Evolutionary conservation across 805 yeast species (phyloP).

Genomic region (Yarrowia phangngaensis): DNA sequence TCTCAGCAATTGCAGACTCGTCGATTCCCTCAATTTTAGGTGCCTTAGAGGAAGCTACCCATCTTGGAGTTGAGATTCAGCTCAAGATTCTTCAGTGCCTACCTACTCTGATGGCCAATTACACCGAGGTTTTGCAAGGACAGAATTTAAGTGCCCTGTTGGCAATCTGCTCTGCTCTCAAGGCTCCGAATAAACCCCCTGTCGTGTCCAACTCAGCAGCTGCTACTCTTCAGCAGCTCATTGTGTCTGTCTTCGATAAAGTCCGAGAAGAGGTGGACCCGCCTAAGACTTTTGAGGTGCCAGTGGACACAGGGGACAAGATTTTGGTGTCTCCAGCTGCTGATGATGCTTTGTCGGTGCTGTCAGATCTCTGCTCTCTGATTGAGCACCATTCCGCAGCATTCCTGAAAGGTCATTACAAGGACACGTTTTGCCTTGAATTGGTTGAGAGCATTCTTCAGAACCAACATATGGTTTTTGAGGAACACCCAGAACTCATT

Average conservation of each 20-base stretch:
- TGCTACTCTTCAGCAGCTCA: conserved; percentile 85
- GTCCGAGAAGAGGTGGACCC: conserved; percentile 42
- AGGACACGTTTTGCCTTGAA: conserved; percentile 72
- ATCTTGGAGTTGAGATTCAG: conserved; percentile 76
- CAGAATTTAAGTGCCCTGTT: conserved; percentile 55
- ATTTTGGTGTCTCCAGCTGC: conserved; percentile 51
- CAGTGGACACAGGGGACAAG: conserved; percentile 46
- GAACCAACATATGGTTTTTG: conserved; percentile 57
- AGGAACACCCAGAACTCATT: conserved; percentile 58
- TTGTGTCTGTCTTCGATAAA: conserved; percentile 73
- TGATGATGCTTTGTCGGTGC: conserved; percentile 65
- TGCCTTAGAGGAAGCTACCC: conserved; percentile 68
- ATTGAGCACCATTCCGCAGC: conserved; percentile 57
- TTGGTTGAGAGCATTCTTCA: conserved; percentile 73
- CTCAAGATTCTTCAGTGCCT: conserved; percentile 78
- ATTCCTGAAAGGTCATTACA: conserved; percentile 43
- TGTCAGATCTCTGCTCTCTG: conserved; percentile 67
- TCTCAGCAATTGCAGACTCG: conserved; percentile 52
- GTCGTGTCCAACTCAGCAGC: conserved; percentile 86
- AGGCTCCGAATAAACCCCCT: conserved; percentile 61
- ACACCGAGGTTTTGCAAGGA: conserved; percentile 54
- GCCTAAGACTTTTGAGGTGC: conserved; percentile 39
- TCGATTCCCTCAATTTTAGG: conserved; percentile 55
- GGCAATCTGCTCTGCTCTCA: conserved; percentile 67
- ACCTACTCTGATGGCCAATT: conserved; percentile 68